Evolutionary conservation across 257 asterid species (phyloP), one percentile per base, ranked within the genome.

Genomic region (Phtheirospermum japonicum): DNA sequence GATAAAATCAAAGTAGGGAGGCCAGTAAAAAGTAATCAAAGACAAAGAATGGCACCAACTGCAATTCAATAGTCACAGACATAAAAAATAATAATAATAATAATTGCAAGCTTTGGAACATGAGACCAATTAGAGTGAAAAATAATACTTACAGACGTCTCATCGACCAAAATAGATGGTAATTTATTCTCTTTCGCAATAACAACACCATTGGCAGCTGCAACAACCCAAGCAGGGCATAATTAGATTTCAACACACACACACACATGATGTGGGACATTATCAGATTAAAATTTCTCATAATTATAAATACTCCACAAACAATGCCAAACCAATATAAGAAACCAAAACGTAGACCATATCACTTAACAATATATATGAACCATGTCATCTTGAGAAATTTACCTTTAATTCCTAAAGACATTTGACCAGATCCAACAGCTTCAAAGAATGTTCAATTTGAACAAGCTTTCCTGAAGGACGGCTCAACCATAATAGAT

Each of bases 391-490:
- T n/a, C 43, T 42, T 43, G 40, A 10, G 32, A 63, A 53, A 19
- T 5, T 60, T 64, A 93, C 99, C 97, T 87, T 93, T 93, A 70
- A 93, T 93, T 56, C 99, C 99, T 65, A 93, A 62, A 50, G 99
- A 93, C 18, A 97, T 93, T 78, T 93, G 99, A 57, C 99, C 99
- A 64, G 99, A 93, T 49, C 97, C 99, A 63, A 93, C 99, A 0
- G 99, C 99, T 4, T 93, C 72, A 93, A 76, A 54, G 99, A 97
- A 59, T 93, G 99, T 64, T 93, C 99, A 60, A 93, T 93, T 76
- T 93, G 99, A 75, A 90, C 99, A 70, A 93, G 89, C 80, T 93
- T 93, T 30, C 99, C 99, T 5, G 99, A 93, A 51, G 99, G 99
- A 42, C 99, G 89, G 79, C n/a, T n/a, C 68, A 67, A 8, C 61